Base-by-base conservation (phyloP, 768 basidiomycete species). In the Tylopilus vinaceipallidus region DNA sequence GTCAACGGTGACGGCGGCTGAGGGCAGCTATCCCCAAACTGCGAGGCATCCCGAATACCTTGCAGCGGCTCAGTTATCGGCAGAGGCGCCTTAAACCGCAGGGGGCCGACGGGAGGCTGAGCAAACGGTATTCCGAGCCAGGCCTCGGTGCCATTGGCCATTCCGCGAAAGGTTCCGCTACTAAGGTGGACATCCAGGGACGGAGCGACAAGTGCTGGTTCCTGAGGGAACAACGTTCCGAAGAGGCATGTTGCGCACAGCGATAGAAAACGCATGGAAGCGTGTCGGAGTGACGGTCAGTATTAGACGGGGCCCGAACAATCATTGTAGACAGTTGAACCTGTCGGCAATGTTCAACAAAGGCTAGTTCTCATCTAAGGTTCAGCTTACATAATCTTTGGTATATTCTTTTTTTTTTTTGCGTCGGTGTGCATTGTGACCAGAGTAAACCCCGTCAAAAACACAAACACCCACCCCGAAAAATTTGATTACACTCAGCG, bases 61-160 rank as follows among this genome's bases (percentile, higher is more conserved):
- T 45, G 56, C 0, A 67, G 64, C 2, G 62, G 52, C 24, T 54
- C 56, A 16, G 65, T 64, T 47, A 81, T 71, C 3, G 69, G 60
- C 0, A 75, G 68, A 3, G 84, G 82, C 0, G 77, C 74, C 52
- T 77, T 78, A 66, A 86, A 83, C 3, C 83, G 75, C 37, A 84
- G 70, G 7, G 59, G 34, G 2, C 82, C 83, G n/a, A n/a, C n/a
- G n/a, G n/a, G n/a, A n/a, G n/a, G n/a, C n/a, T n/a, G n/a, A n/a
- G n/a, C n/a, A n/a, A 71, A 87, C 1, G 78, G 83, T 29, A 87
- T 75, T 3, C 83, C 83, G 12, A 83, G 71, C 76, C 81, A 86
- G 59, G 72, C 71, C 10, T 83, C 78, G 10, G 75, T 75, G 9
- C 74, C 75, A 40, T 76, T 75, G 0, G 27, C 27, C 27, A 66